A percentile compares a stretch with the other conserved stretches of the same genome.
phyloP scores from a whole-genome alignment of 306 rosid species.

The Cicer pinnatifidum region DNA sequence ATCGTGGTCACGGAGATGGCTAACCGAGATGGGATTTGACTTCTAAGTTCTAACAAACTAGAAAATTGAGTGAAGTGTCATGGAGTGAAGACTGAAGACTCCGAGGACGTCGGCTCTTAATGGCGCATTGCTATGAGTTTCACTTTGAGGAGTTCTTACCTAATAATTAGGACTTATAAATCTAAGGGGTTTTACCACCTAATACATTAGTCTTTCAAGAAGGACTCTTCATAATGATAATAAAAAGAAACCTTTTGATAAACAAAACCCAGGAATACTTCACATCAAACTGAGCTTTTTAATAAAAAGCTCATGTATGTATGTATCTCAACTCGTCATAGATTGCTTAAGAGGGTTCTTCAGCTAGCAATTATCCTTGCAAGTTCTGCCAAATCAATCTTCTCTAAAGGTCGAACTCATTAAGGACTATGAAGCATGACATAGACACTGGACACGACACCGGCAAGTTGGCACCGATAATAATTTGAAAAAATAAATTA shows the following conservation, averaged over 20 bases:
- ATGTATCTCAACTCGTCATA: too few species aligned
- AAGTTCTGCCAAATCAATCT: too few species aligned
- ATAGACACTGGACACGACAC: too few species aligned
- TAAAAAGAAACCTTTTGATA: constrained; percentile 10
- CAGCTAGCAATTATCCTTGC: too few species aligned
- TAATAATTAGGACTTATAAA: not conserved
- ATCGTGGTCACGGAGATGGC: not conserved
- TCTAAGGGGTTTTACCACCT: not conserved
- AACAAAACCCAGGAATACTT: not conserved
- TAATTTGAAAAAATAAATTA: too few species aligned
- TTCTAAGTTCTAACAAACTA: not conserved
- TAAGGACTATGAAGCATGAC: too few species aligned
- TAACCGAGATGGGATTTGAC: not conserved
- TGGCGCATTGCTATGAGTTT: not conserved
- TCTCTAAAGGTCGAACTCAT: too few species aligned
- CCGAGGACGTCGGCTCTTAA: not conserved
- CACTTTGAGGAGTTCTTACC: not conserved
- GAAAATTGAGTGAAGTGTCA: too few species aligned
- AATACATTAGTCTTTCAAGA: not conserved
- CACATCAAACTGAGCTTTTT: not conserved
- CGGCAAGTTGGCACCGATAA: too few species aligned
- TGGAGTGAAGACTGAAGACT: too few species aligned
- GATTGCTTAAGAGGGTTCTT: too few species aligned
- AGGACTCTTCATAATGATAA: not conserved
- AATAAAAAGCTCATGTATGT: not conserved